phyloP scores from a whole-genome alignment of 441 rosid species.

The Theobroma grandiflorum region DNA sequence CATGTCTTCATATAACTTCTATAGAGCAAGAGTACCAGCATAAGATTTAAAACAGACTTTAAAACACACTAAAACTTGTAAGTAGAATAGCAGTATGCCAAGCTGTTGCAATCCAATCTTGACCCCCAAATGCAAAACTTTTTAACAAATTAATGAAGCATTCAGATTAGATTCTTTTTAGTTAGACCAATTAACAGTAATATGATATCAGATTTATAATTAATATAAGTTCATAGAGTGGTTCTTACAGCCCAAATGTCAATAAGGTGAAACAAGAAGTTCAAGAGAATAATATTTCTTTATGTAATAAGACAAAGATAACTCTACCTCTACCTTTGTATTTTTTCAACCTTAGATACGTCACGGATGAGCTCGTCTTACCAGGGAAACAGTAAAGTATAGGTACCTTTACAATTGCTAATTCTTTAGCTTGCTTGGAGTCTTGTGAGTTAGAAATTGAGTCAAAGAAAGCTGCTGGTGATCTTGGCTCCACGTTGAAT shows the following conservation, averaged over 20 bases:
- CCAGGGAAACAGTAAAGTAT: neutral
- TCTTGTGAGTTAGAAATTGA: slow-evolving; percentile 7
- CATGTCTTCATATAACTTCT: slow-evolving; percentile 70
- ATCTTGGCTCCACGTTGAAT: slow-evolving; percentile 47
- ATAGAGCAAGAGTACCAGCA: neutral
- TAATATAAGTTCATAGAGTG: no score
- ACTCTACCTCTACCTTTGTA: neutral
- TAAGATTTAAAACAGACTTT: neutral
- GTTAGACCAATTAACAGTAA: no score
- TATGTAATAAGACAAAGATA: neutral
- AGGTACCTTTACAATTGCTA: slow-evolving; percentile 44
- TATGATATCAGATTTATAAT: no score
- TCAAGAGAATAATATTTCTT: neutral
- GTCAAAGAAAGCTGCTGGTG: slow-evolving; percentile 53
- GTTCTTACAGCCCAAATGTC: neutral
- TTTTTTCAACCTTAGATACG: neutral
- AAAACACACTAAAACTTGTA: neutral
- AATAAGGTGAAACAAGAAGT: neutral
- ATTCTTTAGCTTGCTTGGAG: slow-evolving; percentile 7
- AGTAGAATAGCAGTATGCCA: no score
- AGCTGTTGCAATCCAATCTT: no score
- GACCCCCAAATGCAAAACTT: no score
- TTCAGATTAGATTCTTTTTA: no score
- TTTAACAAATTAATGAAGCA: no score
- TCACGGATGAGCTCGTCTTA: neutral